phyloP scores from a whole-genome alignment of 1,284 basidiomycete species.

The Coriolopsis trogii region DNA sequence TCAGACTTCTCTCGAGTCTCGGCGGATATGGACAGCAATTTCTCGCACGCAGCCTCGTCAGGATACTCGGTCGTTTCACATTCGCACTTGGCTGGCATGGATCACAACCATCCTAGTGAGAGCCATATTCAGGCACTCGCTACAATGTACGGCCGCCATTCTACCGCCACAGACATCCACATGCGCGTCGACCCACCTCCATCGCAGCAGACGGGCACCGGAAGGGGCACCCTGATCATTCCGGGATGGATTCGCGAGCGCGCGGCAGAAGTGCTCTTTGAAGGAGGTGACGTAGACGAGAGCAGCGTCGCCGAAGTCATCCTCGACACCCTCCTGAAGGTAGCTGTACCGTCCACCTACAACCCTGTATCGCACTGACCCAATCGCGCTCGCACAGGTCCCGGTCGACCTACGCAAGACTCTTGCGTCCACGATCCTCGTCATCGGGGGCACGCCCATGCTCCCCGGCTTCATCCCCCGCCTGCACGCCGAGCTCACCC shows the following conservation, averaged over 20 bases:
- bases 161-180: constrained; percentile 71
- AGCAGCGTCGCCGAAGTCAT: constrained; percentile 81
- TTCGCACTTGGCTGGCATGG: constrained; percentile 33
- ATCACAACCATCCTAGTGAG: constrained; percentile 41
- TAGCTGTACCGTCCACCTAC: constrained; percentile 32
- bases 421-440: constrained; percentile 80
- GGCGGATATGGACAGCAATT: constrained; percentile 50
- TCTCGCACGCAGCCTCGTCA: constrained; percentile 52
- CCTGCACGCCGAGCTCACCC: constrained; percentile 75
- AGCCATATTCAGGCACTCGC: constrained; percentile 64
- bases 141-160: constrained; percentile 70
- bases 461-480: constrained; percentile 91
- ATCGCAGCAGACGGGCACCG: constrained; percentile 67
- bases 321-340: constrained; percentile 79
- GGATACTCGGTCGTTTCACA: constrained; percentile 59
- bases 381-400: constrained; percentile 49
- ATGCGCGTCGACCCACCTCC: constrained; percentile 67
- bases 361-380: background rate
- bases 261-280: constrained; percentile 89
- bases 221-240: constrained; percentile 79
- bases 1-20: constrained; percentile 64
- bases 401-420: constrained; percentile 88
- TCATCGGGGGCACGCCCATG: constrained; percentile 90
- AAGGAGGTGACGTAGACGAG: constrained; percentile 87
- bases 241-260: constrained; percentile 96